Evolutionary conservation across 768 basidiomycete genomes (phyloP).

Genomic region (Termitomyces titanicus): DNA sequence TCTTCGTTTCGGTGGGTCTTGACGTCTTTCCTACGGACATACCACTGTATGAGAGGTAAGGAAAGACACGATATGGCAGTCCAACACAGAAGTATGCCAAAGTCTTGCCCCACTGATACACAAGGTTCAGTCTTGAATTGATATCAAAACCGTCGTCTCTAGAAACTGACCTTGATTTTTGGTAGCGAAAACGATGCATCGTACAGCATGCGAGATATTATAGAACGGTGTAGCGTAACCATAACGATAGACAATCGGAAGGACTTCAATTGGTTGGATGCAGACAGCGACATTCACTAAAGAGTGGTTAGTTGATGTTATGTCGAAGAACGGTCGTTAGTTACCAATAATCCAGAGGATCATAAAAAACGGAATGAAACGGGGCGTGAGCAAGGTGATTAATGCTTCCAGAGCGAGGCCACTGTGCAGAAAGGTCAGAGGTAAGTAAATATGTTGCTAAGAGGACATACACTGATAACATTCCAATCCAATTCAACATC

Average conservation of each 20-base stretch:
- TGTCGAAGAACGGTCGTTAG: background rate
- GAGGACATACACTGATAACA: conserved; percentile 51
- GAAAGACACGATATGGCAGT: conserved; percentile 49
- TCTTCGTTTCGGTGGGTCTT: background rate
- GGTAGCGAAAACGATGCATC: conserved; percentile 64
- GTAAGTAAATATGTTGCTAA: background rate
- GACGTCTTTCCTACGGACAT: conserved; percentile 20
- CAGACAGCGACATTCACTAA: conserved; percentile 61
- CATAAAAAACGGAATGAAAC: conserved; percentile 62
- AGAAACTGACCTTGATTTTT: conserved; percentile 31
- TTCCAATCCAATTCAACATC: conserved; percentile 66
- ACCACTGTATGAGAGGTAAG: conserved; percentile 48
- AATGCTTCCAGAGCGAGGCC: conserved; percentile 63
- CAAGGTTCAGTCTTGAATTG: background rate
- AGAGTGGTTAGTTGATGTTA: background rate
- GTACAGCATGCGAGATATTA: conserved; percentile 57
- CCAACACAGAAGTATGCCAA: conserved; percentile 59
- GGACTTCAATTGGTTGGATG: conserved; percentile 52
- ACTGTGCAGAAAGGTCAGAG: conserved; percentile 25
- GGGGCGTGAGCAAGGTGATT: conserved; percentile 53
- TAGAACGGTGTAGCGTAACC: conserved; percentile 74
- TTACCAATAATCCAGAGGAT: conserved; percentile 65
- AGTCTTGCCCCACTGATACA: conserved; percentile 53
- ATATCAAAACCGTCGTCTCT: too few relatives aligned
- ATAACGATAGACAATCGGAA: conserved; percentile 59